Evolutionary conservation across 257 asterid genomes (phyloP).

Genomic region (Nicotiana attenuata): DNA sequence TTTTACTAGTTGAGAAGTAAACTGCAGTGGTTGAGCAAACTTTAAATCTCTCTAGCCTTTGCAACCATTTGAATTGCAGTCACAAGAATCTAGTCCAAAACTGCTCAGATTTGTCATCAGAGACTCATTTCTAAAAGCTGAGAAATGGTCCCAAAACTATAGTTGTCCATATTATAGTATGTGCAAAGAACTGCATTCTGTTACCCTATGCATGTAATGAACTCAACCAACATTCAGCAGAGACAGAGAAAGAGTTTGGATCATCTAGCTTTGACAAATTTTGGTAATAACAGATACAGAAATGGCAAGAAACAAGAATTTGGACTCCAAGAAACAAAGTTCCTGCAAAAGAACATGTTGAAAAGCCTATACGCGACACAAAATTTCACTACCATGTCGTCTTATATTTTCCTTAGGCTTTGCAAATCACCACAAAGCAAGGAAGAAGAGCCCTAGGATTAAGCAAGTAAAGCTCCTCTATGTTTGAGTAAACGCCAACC

Average conservation of each 20-base stretch:
- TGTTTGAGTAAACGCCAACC: conserved; percentile 74
- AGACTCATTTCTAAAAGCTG: background rate
- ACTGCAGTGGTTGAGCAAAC: no score
- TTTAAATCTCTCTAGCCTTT: background rate
- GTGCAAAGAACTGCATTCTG: conserved; percentile 1
- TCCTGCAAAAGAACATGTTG: conserved; percentile 6
- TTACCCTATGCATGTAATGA: background rate
- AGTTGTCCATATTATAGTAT: background rate
- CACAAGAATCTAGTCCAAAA: background rate
- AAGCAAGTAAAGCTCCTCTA: conserved; percentile 94
- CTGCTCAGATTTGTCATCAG: background rate
- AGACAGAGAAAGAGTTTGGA: background rate
- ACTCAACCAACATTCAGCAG: background rate
- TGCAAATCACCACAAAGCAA: conserved; percentile 87
- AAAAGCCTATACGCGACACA: conserved; percentile 7
- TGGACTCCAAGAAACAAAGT: background rate
- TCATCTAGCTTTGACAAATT: conserved; percentile 4
- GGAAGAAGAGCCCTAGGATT: conserved; percentile 83
- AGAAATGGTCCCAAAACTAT: background rate
- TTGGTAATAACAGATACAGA: background rate
- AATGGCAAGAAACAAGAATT: background rate
- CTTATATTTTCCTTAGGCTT: conserved; percentile 25
- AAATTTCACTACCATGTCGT: background rate
- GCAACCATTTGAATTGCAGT: background rate
- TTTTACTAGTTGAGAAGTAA: no score